phyloP scores from a whole-genome alignment of 495 filamentous ascomycete species.

The Friedmanniomyces simplex region DNA sequence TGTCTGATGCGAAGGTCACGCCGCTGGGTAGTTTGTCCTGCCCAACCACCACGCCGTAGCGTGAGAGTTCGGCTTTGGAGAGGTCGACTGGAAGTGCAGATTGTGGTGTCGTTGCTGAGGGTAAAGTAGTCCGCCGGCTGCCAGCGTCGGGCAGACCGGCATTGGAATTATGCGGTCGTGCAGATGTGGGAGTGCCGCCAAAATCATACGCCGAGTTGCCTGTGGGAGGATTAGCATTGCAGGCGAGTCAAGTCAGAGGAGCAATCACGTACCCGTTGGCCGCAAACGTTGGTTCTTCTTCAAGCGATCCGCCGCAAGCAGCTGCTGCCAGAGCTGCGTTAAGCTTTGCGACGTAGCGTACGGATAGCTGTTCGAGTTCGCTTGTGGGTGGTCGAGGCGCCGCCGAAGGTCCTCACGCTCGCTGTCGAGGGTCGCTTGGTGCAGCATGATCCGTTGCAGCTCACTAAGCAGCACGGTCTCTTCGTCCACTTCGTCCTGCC shows the following conservation, averaged over 20 bases:
- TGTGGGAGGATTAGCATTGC: not conserved
- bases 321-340: slow-evolving; percentile 64
- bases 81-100: slow-evolving; percentile 54
- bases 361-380: slow-evolving; percentile 42
- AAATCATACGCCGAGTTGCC: slow-evolving; percentile 7
- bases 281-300: slow-evolving; percentile 61
- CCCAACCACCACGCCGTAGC: slow-evolving; percentile 66
- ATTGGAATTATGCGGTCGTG: slow-evolving; percentile 7
- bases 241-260: not conserved
- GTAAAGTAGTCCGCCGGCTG: slow-evolving; percentile 7
- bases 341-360: slow-evolving; percentile 75
- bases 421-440: slow-evolving; percentile 69
- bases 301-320: slow-evolving; percentile 66
- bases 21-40: slow-evolving; percentile 72
- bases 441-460: slow-evolving; percentile 75
- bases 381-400: slow-evolving; percentile 24
- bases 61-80: slow-evolving; percentile 58
- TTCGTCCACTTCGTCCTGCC: slow-evolving; percentile 79
- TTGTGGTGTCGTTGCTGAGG: slow-evolving; percentile 22
- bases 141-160: slow-evolving; percentile 22
- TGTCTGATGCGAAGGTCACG: slow-evolving; percentile 73
- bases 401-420: slow-evolving; percentile 56
- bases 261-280: slow-evolving; percentile 7
- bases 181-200: slow-evolving; percentile 8
- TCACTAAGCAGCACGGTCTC: slow-evolving; percentile 82